phyloP scores from a whole-genome alignment of 805 yeast species.

The Millerozyma miso region DNA sequence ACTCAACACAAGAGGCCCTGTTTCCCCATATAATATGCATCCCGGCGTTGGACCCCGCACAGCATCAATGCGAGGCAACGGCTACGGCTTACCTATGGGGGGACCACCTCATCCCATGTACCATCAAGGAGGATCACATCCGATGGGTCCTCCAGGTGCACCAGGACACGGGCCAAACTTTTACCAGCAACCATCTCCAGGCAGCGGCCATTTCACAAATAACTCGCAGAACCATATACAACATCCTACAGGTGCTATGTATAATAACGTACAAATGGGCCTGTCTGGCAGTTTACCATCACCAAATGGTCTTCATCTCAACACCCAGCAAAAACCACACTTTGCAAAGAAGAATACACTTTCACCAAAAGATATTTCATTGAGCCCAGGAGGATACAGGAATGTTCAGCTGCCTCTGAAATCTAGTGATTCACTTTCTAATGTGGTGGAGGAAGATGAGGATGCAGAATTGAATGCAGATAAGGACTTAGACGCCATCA shows the following conservation, averaged over 20 bases:
- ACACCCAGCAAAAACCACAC: neutral
- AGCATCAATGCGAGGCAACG: slow-evolving; percentile 8
- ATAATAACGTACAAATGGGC: neutral
- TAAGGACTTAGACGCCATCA: slow-evolving; percentile 1
- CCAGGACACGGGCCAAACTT: slow-evolving; percentile 4
- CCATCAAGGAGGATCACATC: slow-evolving; percentile 5
- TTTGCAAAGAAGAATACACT: neutral
- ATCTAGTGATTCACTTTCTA: slow-evolving; percentile 27
- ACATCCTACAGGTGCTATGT: slow-evolving; percentile 95
- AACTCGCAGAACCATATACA: slow-evolving; percentile 38
- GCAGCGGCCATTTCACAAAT: neutral
- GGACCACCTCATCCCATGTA: slow-evolving; percentile 5
- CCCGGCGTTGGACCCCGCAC: slow-evolving; percentile 6
- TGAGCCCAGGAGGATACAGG: neutral
- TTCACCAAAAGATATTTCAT: neutral
- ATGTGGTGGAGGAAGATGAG: slow-evolving; percentile 34
- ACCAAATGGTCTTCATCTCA: neutral
- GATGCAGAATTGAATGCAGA: slow-evolving; percentile 1
- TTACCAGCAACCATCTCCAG: slow-evolving; percentile 2
- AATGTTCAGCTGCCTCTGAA: neutral
- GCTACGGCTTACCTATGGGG: neutral
- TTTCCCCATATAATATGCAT: neutral
- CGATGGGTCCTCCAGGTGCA: slow-evolving; percentile 9
- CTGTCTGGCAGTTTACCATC: neutral
- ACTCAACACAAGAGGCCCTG: slow-evolving; percentile 9